Base-by-base conservation (phyloP, 768 basidiomycete genomes). In the Russula emetica region DNA sequence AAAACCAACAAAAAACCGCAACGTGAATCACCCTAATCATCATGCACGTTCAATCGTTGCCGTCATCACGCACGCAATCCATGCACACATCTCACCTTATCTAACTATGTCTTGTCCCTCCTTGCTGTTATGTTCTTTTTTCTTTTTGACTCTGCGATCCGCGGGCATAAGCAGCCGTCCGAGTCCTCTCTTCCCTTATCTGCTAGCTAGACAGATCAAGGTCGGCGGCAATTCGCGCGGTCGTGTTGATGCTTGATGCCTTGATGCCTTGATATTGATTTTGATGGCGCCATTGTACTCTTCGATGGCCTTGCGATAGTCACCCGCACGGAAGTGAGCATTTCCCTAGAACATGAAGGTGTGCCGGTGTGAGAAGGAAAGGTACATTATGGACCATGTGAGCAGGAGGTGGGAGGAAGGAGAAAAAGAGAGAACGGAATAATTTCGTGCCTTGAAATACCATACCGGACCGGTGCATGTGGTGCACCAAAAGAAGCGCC, bases 271-370 rank as follows among this genome's bases (percentile, higher is more conserved):
- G 44, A 20, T n/a, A 44, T n/a, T n/a, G 22, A 74, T 69, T 2
- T 70, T 42, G 1, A 77, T 73, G 0, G 82, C 82, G 1, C 66
- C 70, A 32, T 75, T 74, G 67, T 82, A 83, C 54, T 73, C 73
- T 0, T 74, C 71, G 3, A 79, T 72, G 0, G 80, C 79, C 11
- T 76, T 73, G 1, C 62, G 66, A 68, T 74, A 80, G 53, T 77
- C 63, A 2, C 74, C 76, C 5, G 69, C 56, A 44, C 72, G 75
- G 75, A 80, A 82, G 14, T 75, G 70, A 13, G 66, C 59, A 51
- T 82, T 82, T 9, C 83, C 82, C 81, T 83, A 57, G 8, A 26
- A 49, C 2, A n/a, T 6, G 30, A 20, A n/a, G 38, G 6, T 18
- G 42, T 44, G 42, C 20, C 7, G 3, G 20, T 45, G 44, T 47